A percentile compares a stretch with the other conserved stretches of the same genome.
phyloP scores from a whole-genome alignment of 2,329 filamentous ascomycete genomes.

The Fusarium cicatricum region DNA sequence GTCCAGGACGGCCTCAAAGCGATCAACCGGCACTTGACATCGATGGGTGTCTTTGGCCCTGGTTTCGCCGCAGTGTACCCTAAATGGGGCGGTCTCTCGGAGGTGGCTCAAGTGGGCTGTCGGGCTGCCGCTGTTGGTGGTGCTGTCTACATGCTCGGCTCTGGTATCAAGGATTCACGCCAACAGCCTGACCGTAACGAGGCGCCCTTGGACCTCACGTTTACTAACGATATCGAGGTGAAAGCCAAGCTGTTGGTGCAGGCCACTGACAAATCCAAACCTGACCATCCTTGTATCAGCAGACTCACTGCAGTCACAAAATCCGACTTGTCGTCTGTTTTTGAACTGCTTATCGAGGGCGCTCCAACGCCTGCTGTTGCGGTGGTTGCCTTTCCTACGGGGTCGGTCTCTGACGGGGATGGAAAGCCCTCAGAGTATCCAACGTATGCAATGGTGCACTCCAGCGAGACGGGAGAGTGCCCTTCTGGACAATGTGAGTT shows the following conservation, averaged over 20 bases:
- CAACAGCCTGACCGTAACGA: slow-evolving; percentile 32
- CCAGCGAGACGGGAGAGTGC: slow-evolving; percentile 92
- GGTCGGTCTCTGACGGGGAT: slow-evolving; percentile 50
- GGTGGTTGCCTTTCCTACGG: slow-evolving; percentile 71
- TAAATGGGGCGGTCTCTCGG: slow-evolving; percentile 91
- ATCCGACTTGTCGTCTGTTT: slow-evolving; percentile 70
- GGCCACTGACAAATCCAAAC: slow-evolving; percentile 46
- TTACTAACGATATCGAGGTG: slow-evolving; percentile 67
- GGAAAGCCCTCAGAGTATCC: slow-evolving; percentile 53
- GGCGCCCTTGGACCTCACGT: slow-evolving; percentile 53
- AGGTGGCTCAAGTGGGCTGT: slow-evolving; percentile 91
- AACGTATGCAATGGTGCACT: slow-evolving; percentile 75
- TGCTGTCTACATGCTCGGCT: slow-evolving; percentile 85
- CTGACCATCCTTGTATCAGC: slow-evolving; percentile 53
- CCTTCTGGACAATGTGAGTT: slow-evolving; percentile 88
- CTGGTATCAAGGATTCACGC: slow-evolving; percentile 61
- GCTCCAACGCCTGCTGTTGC: slow-evolving; percentile 78
- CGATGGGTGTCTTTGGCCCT: slow-evolving; percentile 86
- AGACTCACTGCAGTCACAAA: slow-evolving; percentile 75
- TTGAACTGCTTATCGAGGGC: slow-evolving; percentile 76
- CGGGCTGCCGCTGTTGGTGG: slow-evolving; percentile 91
- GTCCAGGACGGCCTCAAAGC: slow-evolving; percentile 73
- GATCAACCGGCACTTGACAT: slow-evolving; percentile 82
- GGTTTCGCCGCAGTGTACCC: slow-evolving; percentile 90
- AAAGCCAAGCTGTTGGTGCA: slow-evolving; percentile 63